Evolutionary conservation across 2,329 filamentous ascomycete species (phyloP).

Genomic region (Drechslera avenae): DNA sequence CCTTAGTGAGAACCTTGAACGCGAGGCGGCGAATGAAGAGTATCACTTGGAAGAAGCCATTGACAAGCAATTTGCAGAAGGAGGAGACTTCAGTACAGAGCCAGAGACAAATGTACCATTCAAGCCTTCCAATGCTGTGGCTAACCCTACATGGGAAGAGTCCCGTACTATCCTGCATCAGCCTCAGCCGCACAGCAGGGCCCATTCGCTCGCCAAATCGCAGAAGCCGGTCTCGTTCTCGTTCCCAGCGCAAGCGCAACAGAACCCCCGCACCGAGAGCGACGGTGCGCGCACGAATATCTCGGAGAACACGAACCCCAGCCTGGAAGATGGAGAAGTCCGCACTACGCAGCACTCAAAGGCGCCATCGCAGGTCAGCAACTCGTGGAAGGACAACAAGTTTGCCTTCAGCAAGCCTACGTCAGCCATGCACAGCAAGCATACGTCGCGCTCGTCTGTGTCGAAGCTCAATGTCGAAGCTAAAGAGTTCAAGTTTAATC

Average conservation of each 20-base stretch:
- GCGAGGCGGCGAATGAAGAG: constrained; percentile 83
- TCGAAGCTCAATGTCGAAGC: constrained; percentile 88
- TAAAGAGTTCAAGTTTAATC: constrained; percentile 82
- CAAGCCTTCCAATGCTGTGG: constrained; percentile 32
- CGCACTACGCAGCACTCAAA: constrained; percentile 43
- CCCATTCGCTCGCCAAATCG: constrained; percentile 72
- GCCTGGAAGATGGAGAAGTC: constrained; percentile 42
- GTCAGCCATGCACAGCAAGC: constrained; percentile 54
- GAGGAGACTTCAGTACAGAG: constrained; percentile 69
- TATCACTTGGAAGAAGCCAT: constrained; percentile 83
- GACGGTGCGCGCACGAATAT: constrained; percentile 50
- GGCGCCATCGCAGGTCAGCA: constrained; percentile 45
- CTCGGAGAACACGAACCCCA: constrained; percentile 48
- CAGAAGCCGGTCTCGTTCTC: constrained; percentile 51
- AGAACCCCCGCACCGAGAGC: constrained; percentile 45
- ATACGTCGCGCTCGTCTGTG: constrained; percentile 70
- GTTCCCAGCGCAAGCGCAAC: constrained; percentile 35
- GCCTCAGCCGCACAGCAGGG: constrained; percentile 73
- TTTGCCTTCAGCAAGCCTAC: constrained; percentile 41
- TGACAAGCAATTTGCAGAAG: constrained; percentile 77
- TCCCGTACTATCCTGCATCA: constrained; percentile 64
- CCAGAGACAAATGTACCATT: constrained; percentile 37
- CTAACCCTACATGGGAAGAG: constrained; percentile 42
- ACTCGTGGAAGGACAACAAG: constrained; percentile 45
- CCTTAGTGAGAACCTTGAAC: constrained; percentile 76